Base-by-base conservation (phyloP, 306 rosid species). In the Fragaria vesca region DNA sequence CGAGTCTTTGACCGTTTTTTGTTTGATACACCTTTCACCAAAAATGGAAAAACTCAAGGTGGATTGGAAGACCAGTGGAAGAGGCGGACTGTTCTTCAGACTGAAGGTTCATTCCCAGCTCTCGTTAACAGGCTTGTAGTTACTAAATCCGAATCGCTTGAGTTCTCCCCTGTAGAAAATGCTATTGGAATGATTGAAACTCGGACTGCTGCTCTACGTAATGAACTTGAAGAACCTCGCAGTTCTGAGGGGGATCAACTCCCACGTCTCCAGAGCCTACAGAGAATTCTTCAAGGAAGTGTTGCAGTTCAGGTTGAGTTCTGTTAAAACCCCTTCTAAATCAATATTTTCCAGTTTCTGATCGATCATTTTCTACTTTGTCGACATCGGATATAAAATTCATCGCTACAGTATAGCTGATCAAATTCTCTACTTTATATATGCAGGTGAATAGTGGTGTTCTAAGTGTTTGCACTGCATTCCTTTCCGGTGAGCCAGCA, bases 151-250 rank as follows among this genome's bases (percentile, higher is more conserved):
- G 97, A 95, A 82, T 95, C 97, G 13, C 97, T 95, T 4, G 98
- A 95, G 89, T 95, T 95, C 78, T 95, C 98, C 47, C 98, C 97
- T 0, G 97, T 95, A 5, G 98, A 95, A 84, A 95, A 95, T 86
- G 98, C 98, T 61, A 95, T 92, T 71, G 98, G 98, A 85, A 95
- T 95, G 98, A 95, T 95, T 80, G 98, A 95, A 85, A 95, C 98
- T 67, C 81, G 98, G 79, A 95, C 98, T 16, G 98, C 97, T 58
- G 97, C 98, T 52, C 81, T 95, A 75, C 90, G 98, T 81, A 95
- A 95, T 79, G 98, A 95, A 84, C 98, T 95, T 17, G 98, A 95
- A 88, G 98, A 95, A 86, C 98, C 98, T 73, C 97, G 98, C 24
- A 92, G 98, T 76, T 95, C 97, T 3, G 98, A 95, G 70, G 98